phyloP scores from a whole-genome alignment of 2,329 filamentous ascomycete genomes.

The Monilinia fructicola region DNA sequence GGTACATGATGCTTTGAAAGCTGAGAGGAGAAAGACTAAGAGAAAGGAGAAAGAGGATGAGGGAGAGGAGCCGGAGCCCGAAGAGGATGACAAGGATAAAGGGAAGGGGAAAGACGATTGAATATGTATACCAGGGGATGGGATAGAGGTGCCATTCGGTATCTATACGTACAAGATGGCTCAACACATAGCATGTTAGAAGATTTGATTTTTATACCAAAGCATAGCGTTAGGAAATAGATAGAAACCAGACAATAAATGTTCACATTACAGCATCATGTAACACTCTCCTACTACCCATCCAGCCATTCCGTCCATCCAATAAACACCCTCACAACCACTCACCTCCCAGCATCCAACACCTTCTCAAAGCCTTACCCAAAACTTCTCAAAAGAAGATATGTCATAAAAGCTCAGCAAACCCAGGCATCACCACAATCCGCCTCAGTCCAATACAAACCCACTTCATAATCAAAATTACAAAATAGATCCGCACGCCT shows the following conservation, averaged over 20 bases:
- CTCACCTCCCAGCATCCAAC: too few species aligned
- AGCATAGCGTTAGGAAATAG: constrained; percentile 18
- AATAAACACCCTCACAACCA: too few species aligned
- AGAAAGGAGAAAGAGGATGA: constrained; percentile 43
- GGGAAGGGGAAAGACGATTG: constrained; percentile 2
- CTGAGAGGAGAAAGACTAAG: constrained; percentile 46
- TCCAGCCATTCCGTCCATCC: too few species aligned
- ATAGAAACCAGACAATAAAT: background rate
- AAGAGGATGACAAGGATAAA: constrained; percentile 16
- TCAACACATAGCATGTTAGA: background rate
- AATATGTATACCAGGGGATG: background rate
- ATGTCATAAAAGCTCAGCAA: constrained; percentile 23
- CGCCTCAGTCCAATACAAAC: background rate
- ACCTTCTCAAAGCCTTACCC: background rate
- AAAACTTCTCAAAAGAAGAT: background rate
- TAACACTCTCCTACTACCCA: background rate
- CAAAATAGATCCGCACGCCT: constrained; percentile 9
- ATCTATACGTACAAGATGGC: background rate
- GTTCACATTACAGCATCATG: background rate
- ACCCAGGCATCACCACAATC: constrained; percentile 9
- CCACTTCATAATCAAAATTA: background rate
- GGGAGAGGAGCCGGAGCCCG: constrained; percentile 39
- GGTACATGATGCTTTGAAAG: constrained; percentile 56
- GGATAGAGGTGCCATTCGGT: background rate
- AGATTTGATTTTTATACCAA: constrained; percentile 8